Base-by-base conservation (phyloP, 148 eudicot species). In the Vaccinium myrtillus region DNA sequence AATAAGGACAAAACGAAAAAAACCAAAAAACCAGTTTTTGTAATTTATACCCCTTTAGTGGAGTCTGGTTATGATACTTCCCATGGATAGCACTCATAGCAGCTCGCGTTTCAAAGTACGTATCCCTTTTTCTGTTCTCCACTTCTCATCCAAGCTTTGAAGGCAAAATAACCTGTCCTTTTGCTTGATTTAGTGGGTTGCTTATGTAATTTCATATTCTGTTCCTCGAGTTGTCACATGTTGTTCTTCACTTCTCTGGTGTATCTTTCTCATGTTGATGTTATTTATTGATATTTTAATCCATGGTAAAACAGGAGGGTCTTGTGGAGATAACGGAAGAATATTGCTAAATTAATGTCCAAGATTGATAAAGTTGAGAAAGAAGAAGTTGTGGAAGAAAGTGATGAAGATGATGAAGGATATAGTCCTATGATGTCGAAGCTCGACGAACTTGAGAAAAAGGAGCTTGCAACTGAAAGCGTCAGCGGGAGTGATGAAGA, bases 291-390 rank as follows among this genome's bases (percentile, higher is more conserved):
- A 6, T 43, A 69, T 49, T 78, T 77, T 32, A 46, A 18, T 71
- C n/a, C 9, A 46, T 86, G n/a, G 21, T 76, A 78, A 85, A 74
- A 78, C 94, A 96, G 98, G 97, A 93, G 87, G 98, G 98, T 88
- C 90, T 96, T 78, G 92, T 96, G 78, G 98, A 96, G 85, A 94
- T 96, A 71, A 91, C 91, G 84, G 99, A 96, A 88, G 98, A 96
- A 65, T 92, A 86, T 86, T n/a, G n/a, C n/a, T n/a, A n/a, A n/a
- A n/a, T n/a, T n/a, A n/a, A n/a, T n/a, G n/a, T n/a, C n/a, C n/a
- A n/a, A n/a, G n/a, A n/a, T n/a, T n/a, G n/a, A n/a, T n/a, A n/a
- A n/a, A n/a, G n/a, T n/a, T n/a, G n/a, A n/a, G n/a, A n/a, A n/a
- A n/a, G n/a, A n/a, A n/a, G n/a, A n/a, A n/a, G n/a, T n/a, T n/a